Evolutionary conservation across 805 yeast species (phyloP), one percentile per base, ranked within the genome.

Genomic region (Yamadazyma philogaea): DNA sequence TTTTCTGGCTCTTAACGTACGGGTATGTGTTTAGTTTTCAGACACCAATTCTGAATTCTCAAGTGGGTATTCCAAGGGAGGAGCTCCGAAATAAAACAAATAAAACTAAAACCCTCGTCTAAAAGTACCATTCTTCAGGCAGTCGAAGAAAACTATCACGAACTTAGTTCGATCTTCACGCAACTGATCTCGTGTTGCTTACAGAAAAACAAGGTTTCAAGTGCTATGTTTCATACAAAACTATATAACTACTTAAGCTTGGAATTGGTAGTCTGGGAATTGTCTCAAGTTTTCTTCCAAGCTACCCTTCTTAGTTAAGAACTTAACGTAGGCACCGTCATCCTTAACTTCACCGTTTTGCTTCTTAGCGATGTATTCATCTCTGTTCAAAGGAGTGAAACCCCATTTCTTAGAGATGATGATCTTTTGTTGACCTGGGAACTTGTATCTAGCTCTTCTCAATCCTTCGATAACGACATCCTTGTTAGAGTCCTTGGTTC

Each of bases 341-440:
- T 91, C 97, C 80, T 87, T 87, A 70, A 93, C 96, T 81, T 91
- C 96, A 79, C 96, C 96, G 70, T 88, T 86, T 74, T 86, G 85
- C 81, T 93, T 89, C 79, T 84, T 87, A 66, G 78, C 81, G 68
- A 88, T 79, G 85, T 91, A 93, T 68, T 93, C 97, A 49, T 79
- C 96, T 80, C 99, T 87, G 95, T 91, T 81, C 70, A 93, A 85
- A 75, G 86, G 87, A 76, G 99, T 93, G 97, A 93, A 93, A 79
- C 99, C 99, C 99, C 99, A 93, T 80, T 93, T 93, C 95, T 93
- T 93, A 62, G 99, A 93, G 76, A 93, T 78, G 68, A 93, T 93
- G 72, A 93, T 93, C 83, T 84, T 91, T 80, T 93, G 99, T 82
- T 93, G 99, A 81, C 99, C 99, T 76, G 99, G 99, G 98, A 93